Evolutionary conservation across 2,329 filamentous ascomycete genomes (phyloP).

Genomic region (Ophiostoma novo-ulmi): DNA sequence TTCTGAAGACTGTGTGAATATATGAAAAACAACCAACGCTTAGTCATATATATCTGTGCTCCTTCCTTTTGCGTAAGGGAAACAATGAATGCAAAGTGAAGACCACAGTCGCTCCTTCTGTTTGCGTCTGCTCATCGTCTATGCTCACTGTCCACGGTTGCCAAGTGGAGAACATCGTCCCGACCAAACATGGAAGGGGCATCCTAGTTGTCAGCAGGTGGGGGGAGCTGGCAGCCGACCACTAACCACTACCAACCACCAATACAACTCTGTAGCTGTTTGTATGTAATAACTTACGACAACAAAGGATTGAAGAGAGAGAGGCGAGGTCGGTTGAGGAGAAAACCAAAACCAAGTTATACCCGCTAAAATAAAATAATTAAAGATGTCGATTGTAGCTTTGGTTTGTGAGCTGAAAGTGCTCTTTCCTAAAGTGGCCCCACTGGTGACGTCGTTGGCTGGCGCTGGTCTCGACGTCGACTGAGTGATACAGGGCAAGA

Average conservation of each 20-base stretch:
- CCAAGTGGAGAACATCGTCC: neutral
- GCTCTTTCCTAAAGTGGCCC: neutral
- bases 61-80: neutral
- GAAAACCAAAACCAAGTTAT: neutral
- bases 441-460: conserved; percentile 9
- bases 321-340: neutral
- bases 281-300: neutral
- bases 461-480: neutral
- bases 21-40: neutral
- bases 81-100: neutral
- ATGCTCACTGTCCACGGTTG: neutral
- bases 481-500: neutral
- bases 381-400: neutral
- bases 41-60: neutral
- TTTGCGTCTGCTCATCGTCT: neutral
- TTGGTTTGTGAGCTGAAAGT: neutral
- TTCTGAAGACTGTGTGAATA: neutral
- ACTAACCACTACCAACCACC: neutral
- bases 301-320: neutral
- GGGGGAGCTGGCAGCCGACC: neutral
- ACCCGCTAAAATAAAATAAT: no score
- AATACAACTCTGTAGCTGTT: neutral
- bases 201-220: neutral
- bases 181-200: neutral
- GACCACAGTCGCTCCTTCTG: neutral